phyloP scores from a whole-genome alignment of 192 early-diverging fungal species.

The Thoreauomyces humboldtii region DNA sequence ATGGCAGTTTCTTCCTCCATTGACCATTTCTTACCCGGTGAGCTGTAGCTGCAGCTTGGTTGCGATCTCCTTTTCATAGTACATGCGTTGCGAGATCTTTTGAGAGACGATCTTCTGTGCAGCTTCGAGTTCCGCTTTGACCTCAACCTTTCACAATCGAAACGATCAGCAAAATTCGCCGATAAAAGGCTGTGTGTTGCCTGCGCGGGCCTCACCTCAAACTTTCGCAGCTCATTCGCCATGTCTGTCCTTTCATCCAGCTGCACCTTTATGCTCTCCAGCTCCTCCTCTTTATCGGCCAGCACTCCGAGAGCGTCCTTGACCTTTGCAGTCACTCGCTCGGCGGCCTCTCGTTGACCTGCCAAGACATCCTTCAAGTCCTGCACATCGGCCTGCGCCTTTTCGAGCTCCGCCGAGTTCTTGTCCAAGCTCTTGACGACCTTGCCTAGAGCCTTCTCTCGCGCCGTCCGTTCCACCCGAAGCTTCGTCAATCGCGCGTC shows the following conservation, averaged over 20 bases:
- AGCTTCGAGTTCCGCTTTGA: slow-evolving; percentile 27
- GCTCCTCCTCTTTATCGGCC: slow-evolving; percentile 67
- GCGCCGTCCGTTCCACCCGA: slow-evolving; percentile 68
- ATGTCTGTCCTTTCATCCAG: slow-evolving; percentile 59
- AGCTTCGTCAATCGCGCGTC: slow-evolving; percentile 72
- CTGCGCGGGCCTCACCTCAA: slow-evolving; percentile 45
- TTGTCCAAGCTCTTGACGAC: slow-evolving; percentile 62
- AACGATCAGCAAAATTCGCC: not conserved
- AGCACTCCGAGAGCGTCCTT: slow-evolving; percentile 50
- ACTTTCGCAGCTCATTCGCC: slow-evolving; percentile 57
- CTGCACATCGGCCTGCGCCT: slow-evolving; percentile 62
- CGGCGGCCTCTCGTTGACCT: slow-evolving; percentile 36
- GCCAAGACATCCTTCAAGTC: slow-evolving; percentile 62
- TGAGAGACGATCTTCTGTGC: slow-evolving; percentile 17
- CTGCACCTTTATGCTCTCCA: slow-evolving; percentile 63
- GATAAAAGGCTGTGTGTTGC: not conserved
- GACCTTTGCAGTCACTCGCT: slow-evolving; percentile 39
- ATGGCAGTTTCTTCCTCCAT: too few species aligned
- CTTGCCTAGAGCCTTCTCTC: slow-evolving; percentile 74
- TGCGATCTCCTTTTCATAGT: slow-evolving; percentile 27
- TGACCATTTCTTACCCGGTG: slow-evolving; percentile 33
- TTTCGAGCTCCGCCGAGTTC: slow-evolving; percentile 62
- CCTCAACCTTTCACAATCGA: slow-evolving; percentile 13
- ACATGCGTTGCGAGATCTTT: slow-evolving; percentile 11
- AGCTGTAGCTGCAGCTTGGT: slow-evolving; percentile 30